Evolutionary conservation across 202 grass and related monocot genomes (phyloP), one percentile per base, ranked within the genome.

Genomic region (Schoenoplectus triqueter): DNA sequence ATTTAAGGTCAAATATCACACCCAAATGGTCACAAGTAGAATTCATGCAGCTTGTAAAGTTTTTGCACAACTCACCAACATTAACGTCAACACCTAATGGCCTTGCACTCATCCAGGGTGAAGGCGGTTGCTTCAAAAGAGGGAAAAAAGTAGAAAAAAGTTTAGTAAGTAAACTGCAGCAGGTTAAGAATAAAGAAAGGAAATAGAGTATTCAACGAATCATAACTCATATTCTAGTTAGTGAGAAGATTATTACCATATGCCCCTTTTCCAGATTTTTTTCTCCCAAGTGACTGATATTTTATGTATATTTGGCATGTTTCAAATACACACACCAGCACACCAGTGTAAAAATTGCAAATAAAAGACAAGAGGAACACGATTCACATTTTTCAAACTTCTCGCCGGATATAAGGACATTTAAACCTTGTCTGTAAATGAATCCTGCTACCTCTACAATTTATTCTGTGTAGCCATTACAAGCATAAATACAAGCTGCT

Each of bases 21-120:
- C 14, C 73, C 79, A 74, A 52, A 73, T 6, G n/a, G 44, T 49
- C 7, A 64, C 39, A 68, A 10, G 65, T 3, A 31, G 50, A 79
- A 73, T 74, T 69, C 71, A 46, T 10, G 14, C n/a, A 80, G 47
- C 17, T 52, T 52, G 70, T 51, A 48, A 52, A 68, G 4, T 13
- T 68, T 7, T 68, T 21, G 47, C 70, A 73, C 21, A 19, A 86
- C 91, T 71, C 88, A 99, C 96, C 91, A 19, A 94, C 86, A 87
- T 99, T 99, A 68, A 99, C 96, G 87, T 96, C 96, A 82, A 96
- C 96, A 71, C 93, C 96, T 14, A 96, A 85, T 0, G 96, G 96
- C 65, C 88, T 93, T 84, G 89, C 88, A 68, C 46, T 79, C 90
- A 94, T 91, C 96, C 96, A 99, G 57, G 96, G 87, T 50, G 96